These are phyloP conservation scores for Hyaloperonospora arabidopsidis DNA, from an alignment of 352 stramenopile genomes.

Conservation along the genomic window DNA sequence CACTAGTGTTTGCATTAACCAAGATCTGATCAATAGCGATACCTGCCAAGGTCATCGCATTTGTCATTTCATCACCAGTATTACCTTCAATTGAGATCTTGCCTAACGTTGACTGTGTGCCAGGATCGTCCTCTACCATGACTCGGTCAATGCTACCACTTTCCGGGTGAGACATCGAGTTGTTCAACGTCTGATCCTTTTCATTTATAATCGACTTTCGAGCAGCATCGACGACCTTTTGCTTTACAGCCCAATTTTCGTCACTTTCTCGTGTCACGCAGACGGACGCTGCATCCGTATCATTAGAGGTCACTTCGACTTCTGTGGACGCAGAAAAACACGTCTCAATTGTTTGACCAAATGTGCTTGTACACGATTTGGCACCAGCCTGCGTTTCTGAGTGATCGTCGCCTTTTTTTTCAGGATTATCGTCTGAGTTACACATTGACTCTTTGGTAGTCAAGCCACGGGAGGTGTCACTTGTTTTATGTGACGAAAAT, in stretches of 20 bases:
- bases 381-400: not conserved
- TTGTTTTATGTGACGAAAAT: constrained; percentile 8
- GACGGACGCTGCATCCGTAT: not conserved
- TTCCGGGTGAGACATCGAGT: no score
- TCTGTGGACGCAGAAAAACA: not conserved
- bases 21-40: constrained; percentile 5
- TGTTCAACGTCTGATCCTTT: constrained; percentile 6
- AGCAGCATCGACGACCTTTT: not conserved
- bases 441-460: not conserved
- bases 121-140: not conserved
- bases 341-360: not conserved
- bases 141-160: not conserved
- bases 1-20: not conserved
- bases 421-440: not conserved
- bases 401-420: constrained; percentile 2
- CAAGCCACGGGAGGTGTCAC: not conserved
- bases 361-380: no score
- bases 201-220: constrained; percentile 1
- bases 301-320: not conserved
- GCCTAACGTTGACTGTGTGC: not conserved
- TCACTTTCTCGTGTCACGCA: not conserved
- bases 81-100: not conserved
- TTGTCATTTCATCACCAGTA: no score
- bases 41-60: not conserved
- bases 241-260: constrained; percentile 8